These are phyloP conservation scores for Trichosporon faecale DNA, from an alignment of 1,284 basidiomycete species.

Conservation along the genomic window DNA sequence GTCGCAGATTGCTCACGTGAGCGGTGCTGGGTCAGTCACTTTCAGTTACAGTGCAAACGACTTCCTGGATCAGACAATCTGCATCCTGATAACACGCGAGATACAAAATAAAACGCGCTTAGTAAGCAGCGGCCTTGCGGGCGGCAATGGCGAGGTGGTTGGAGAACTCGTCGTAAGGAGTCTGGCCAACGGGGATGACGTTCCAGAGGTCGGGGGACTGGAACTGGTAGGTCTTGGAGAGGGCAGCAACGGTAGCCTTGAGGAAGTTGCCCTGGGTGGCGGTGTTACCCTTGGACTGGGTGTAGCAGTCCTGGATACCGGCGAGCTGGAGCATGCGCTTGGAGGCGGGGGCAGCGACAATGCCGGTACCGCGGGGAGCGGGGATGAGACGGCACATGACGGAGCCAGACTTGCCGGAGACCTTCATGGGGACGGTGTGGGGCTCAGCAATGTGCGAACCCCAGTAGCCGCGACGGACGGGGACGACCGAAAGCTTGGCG, in stretches of 20 bases:
- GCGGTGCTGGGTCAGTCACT: background rate
- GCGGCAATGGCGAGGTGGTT: slow-evolving; percentile 79
- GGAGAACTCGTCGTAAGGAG: slow-evolving; percentile 92
- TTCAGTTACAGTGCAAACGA: background rate
- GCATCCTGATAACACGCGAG: slow-evolving; percentile 15
- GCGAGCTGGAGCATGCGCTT: slow-evolving; percentile 97
- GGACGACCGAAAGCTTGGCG: slow-evolving; percentile 96
- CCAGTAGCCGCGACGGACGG: slow-evolving; percentile 99
- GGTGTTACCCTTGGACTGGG: slow-evolving; percentile 95
- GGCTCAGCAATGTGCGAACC: slow-evolving; percentile 97
- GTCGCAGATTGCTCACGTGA: background rate
- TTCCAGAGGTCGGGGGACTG: slow-evolving; percentile 97
- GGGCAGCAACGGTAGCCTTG: slow-evolving; percentile 96
- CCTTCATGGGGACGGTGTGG: slow-evolving; percentile 98
- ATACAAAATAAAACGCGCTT: slow-evolving; percentile 46
- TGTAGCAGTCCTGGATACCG: slow-evolving; percentile 79
- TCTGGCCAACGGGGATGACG: slow-evolving; percentile 74
- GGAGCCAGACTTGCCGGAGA: slow-evolving; percentile 96
- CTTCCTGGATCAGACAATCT: slow-evolving; percentile 12
- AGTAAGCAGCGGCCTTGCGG: slow-evolving; percentile 73
- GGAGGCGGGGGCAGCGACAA: slow-evolving; percentile 96
- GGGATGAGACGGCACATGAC: slow-evolving; percentile 99
- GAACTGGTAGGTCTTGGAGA: slow-evolving; percentile 95
- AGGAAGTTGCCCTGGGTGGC: slow-evolving; percentile 99
- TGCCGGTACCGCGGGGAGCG: slow-evolving; percentile 97